Base-by-base conservation (phyloP, 306 rosid genomes). In the Chamaecrista fasciculata region DNA sequence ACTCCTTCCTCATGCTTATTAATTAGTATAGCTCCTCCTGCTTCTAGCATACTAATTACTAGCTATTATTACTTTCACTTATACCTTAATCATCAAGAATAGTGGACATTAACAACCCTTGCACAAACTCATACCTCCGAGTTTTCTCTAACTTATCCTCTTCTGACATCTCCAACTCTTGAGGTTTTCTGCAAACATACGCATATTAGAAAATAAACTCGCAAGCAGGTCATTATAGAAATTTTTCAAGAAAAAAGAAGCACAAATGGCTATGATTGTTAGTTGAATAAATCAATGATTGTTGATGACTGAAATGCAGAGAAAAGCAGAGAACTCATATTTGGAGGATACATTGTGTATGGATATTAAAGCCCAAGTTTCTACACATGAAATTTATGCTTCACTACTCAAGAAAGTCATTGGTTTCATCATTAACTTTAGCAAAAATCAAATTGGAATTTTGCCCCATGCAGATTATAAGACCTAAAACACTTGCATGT, bases 51-150 rank as follows among this genome's bases (percentile, higher is more conserved):
- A 69, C 74, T 11, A 69, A 42, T 56, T 5, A 69, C 74, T 11
- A 69, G 53, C 66, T 19, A 70, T 24, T 43, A 20, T 29, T n/a
- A n/a, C n/a, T n/a, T 29, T 44, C 58, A 46, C 12, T 4, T 26
- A 18, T 16, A 9, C 33, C 28, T 66, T 21, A 57, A 40, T 85
- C 92, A 56, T 86, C 93, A 52, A 93, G 75, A 46, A 93, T 82
- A 4, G 90, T 90, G 33, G 97, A 90, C 79, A 83, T 52, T 75
- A 93, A 62, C 65, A 93, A 77, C 69, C 96, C 97, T 79, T 81
- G 90, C 19, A 87, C 84, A 43, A 93, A 93, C 71, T 88, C 87
- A 48, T 80, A 81, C 79, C 84, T 90, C 37, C 88, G 87, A 26
- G 85, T 79, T 71, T 82, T 86, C 87, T 93, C 96, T 71, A 78